A percentile compares a stretch with the other conserved stretches of the same genome.
phyloP scores from a whole-genome alignment of 2,329 filamentous ascomycete species.

The Keithomyces neogunnii region DNA sequence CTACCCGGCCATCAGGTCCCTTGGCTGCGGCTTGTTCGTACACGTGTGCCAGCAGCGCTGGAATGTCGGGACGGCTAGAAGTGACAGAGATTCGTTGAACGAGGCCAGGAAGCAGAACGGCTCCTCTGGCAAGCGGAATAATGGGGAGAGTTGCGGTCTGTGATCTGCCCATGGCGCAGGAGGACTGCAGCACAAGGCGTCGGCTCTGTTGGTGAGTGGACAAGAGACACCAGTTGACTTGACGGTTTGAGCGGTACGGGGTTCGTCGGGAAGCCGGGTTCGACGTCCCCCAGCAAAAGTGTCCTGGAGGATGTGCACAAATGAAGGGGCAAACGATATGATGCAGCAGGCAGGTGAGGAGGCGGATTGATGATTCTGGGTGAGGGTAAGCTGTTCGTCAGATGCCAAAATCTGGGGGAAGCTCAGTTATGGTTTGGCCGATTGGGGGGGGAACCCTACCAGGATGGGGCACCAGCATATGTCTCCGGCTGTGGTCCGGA shows the following conservation, averaged over 20 bases:
- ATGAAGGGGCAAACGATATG: conserved; percentile 12
- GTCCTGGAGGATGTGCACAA: neutral
- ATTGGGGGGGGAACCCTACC: neutral
- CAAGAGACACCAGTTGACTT: neutral
- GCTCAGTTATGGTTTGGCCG: neutral
- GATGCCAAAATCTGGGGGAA: neutral
- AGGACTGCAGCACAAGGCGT: neutral
- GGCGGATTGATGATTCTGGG: neutral
- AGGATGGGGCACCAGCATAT: too few species aligned
- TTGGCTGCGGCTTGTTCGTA: conserved; percentile 68
- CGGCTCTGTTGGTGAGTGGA: neutral
- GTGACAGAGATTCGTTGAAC: conserved; percentile 78
- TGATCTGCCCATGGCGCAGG: conserved; percentile 28
- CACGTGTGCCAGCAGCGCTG: conserved; percentile 76
- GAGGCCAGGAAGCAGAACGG: conserved; percentile 78
- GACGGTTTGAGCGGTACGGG: neutral
- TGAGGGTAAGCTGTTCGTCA: neutral
- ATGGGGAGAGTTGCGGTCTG: conserved; percentile 55
- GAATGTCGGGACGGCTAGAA: conserved; percentile 73
- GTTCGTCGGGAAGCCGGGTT: neutral
- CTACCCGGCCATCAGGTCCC: conserved; percentile 53
- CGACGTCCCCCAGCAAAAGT: conserved; percentile 1
- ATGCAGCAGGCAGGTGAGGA: neutral
- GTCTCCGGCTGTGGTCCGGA: conserved; percentile 2
- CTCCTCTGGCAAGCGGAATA: conserved; percentile 71